Conservation (phyloP, 176 grass and related monocot species). For the Musa troglodytarum region DNA sequence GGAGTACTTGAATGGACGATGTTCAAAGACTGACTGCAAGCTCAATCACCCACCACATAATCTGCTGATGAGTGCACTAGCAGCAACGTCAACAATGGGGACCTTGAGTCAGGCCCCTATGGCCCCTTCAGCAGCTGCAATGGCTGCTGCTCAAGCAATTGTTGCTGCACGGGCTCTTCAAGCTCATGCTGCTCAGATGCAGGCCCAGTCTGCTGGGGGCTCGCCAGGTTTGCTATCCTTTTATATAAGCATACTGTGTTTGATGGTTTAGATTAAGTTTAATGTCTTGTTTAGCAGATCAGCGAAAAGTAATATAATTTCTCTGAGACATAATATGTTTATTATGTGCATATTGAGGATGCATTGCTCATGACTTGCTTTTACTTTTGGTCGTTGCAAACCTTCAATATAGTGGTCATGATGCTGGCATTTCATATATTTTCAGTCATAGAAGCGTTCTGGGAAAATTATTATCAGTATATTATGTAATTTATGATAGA, state of each 20-base stretch:
- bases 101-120: slow-evolving; percentile 56
- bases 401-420: too few relatives aligned
- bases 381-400: too few relatives aligned
- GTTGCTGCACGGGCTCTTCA: slow-evolving; percentile 81
- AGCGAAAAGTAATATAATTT: neutral
- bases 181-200: slow-evolving; percentile 73
- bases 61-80: slow-evolving; percentile 62
- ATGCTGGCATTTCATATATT: too few relatives aligned
- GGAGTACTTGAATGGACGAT: slow-evolving; percentile 66
- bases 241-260: neutral
- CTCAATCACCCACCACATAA: slow-evolving; percentile 73
- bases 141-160: slow-evolving; percentile 94
- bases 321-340: neutral
- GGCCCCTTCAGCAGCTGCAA: slow-evolving; percentile 84
- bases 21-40: slow-evolving; percentile 55
- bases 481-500: too few relatives aligned
- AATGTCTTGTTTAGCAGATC: neutral
- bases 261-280: neutral
- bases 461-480: too few relatives aligned
- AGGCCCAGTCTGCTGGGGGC: slow-evolving; percentile 35
- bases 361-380: too few relatives aligned
- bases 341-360: too few relatives aligned
- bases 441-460: too few relatives aligned
- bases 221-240: slow-evolving; percentile 38
- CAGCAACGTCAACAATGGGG: slow-evolving; percentile 45